Percentiles rank a stretch among this genome's conserved stretches.
Conservation (phyloP, 257 asterid genomes). For the Scutellaria baicalensis region DNA sequence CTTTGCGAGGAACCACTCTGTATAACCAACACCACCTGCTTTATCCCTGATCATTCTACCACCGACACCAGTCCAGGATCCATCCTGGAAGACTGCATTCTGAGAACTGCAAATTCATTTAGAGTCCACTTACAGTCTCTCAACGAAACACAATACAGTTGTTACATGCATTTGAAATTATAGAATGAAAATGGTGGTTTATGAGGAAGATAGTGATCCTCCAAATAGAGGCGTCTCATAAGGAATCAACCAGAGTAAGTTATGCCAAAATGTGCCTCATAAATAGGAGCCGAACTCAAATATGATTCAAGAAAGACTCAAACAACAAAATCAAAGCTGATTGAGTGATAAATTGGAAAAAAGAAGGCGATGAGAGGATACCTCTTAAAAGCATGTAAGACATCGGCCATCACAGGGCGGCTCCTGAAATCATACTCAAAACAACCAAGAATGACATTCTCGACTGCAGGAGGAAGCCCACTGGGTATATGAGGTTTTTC, state of each 20-base stretch:
- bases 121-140: not conserved
- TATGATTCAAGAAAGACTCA: too few relatives aligned
- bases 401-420: constrained; percentile 82
- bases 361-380: constrained; percentile 10
- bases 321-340: not conserved
- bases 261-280: not conserved
- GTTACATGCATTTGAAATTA: not conserved
- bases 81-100: constrained; percentile 42
- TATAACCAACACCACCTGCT: constrained; percentile 42
- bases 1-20: constrained; percentile 77
- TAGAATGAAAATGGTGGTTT: not conserved
- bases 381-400: constrained; percentile 76
- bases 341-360: not conserved
- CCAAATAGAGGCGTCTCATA: not conserved
- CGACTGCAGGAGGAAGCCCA: constrained; percentile 84
- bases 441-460: constrained; percentile 72
- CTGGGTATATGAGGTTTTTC: constrained; percentile 68
- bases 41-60: constrained; percentile 41
- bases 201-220: not conserved
- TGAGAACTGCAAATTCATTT: constrained; percentile 48
- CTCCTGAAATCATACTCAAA: constrained; percentile 80
- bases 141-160: not conserved
- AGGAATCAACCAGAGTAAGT: not conserved
- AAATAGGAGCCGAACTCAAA: not conserved
- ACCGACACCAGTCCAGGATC: constrained; percentile 41